phyloP scores from a whole-genome alignment of 495 filamentous ascomycete genomes.

The Hyaloscypha variabilis region DNA sequence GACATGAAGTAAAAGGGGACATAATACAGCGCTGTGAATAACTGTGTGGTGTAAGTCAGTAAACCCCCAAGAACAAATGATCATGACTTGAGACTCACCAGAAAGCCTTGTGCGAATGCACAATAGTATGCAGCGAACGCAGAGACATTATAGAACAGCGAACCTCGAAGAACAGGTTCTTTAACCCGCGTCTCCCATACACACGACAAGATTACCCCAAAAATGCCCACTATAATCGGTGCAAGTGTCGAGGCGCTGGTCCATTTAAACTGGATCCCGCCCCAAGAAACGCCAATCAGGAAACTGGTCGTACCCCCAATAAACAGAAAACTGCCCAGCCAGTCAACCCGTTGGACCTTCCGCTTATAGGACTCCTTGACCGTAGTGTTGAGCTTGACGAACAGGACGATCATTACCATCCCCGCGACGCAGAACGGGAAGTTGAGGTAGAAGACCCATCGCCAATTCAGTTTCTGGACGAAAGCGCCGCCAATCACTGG shows the following conservation, averaged over 20 bases:
- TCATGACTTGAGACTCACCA: not conserved
- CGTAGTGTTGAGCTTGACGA: constrained; percentile 39
- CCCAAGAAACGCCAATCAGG: constrained; percentile 54
- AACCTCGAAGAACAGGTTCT: not conserved
- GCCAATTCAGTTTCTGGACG: constrained; percentile 48
- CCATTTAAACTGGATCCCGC: constrained; percentile 54
- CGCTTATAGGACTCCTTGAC: constrained; percentile 16
- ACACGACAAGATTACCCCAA: not conserved
- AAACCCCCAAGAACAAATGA: not conserved
- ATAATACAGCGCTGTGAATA: constrained; percentile 8
- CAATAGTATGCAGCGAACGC: not conserved
- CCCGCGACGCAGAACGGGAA: constrained; percentile 40
- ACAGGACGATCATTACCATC: constrained; percentile 37
- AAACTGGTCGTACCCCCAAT: constrained; percentile 43
- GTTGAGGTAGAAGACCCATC: constrained; percentile 35
- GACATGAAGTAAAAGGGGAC: constrained; percentile 17
- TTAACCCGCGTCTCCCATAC: constrained; percentile 1
- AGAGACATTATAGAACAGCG: constrained; percentile 1
- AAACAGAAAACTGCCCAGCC: constrained; percentile 58
- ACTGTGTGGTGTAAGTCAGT: not conserved
- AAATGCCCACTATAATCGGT: constrained; percentile 37
- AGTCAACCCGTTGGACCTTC: constrained; percentile 55
- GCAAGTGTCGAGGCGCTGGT: constrained; percentile 51
- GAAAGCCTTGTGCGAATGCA: not conserved
- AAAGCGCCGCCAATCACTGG: constrained; percentile 70